Conservation (phyloP, 257 asterid species). For the Verbascum thapsus region DNA sequence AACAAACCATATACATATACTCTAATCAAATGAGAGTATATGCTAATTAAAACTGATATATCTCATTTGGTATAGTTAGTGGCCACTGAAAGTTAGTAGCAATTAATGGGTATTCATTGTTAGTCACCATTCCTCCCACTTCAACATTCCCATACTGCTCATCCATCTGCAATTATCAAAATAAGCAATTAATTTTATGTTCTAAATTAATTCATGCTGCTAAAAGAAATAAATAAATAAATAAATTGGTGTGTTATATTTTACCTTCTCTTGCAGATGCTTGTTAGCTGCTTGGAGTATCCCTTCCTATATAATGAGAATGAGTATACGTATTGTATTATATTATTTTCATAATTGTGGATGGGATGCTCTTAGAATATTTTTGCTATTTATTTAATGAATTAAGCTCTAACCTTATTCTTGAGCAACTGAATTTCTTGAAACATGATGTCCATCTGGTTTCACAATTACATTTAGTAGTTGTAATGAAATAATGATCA, state of each 20-base stretch:
- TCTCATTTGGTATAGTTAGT: slow-evolving; percentile 55
- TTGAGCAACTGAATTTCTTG: slow-evolving; percentile 84
- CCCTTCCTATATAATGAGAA: slow-evolving; percentile 58
- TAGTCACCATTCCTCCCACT: slow-evolving; percentile 45
- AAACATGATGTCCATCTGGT: slow-evolving; percentile 79
- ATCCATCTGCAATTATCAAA: slow-evolving; percentile 57
- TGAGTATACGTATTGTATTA: too few relatives aligned
- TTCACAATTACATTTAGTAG: background rate
- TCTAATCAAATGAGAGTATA: background rate
- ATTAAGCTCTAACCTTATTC: slow-evolving; percentile 61
- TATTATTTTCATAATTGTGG: too few relatives aligned
- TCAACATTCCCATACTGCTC: slow-evolving; percentile 60
- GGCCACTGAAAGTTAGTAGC: slow-evolving; percentile 48
- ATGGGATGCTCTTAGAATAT: too few relatives aligned
- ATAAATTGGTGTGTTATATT: slow-evolving; percentile 4
- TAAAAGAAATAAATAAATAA: background rate
- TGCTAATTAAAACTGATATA: slow-evolving; percentile 34
- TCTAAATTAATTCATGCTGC: too few relatives aligned
- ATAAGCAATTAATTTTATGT: background rate
- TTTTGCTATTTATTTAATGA: background rate
- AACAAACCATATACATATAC: background rate
- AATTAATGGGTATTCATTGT: slow-evolving; percentile 48
- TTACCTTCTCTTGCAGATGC: slow-evolving; percentile 72
- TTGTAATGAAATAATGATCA: background rate
- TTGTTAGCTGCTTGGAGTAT: slow-evolving; percentile 83